phyloP scores from a whole-genome alignment of 2,329 filamentous ascomycete species.

The Ophiocordyceps sinensis region DNA sequence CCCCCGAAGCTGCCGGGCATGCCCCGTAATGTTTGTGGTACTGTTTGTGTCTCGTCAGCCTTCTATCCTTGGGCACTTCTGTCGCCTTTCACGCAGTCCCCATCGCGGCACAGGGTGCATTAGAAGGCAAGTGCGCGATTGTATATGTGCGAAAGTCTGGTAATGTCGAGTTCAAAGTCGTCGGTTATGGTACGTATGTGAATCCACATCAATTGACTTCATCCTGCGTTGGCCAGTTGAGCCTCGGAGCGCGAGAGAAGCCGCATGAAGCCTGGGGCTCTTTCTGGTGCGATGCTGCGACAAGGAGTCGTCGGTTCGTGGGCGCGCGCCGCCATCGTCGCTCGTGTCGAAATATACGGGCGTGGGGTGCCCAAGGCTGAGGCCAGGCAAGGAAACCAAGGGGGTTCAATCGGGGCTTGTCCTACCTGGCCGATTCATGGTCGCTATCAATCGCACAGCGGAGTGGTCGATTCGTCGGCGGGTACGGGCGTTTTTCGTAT shows the following conservation, averaged over 20 bases:
- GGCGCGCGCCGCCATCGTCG: not conserved
- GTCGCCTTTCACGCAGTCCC: not conserved
- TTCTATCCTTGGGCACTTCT: not conserved
- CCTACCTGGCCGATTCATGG: constrained; percentile 49
- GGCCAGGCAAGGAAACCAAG: constrained; percentile 9
- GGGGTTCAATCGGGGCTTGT: constrained; percentile 11
- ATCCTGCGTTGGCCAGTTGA: not conserved
- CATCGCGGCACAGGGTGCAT: too few relatives aligned
- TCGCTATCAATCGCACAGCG: constrained; percentile 10
- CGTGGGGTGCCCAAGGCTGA: constrained; percentile 6
- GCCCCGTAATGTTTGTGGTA: constrained; percentile 47
- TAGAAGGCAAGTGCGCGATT: too few relatives aligned
- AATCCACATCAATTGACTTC: too few relatives aligned
- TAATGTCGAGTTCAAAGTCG: too few relatives aligned
- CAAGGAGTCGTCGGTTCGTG: not conserved
- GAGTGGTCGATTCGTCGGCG: not conserved
- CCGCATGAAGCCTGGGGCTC: not conserved
- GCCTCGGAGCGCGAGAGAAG: not conserved
- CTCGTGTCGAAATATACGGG: not conserved
- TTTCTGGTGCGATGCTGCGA: too few relatives aligned
- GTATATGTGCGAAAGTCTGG: too few relatives aligned
- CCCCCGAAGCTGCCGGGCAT: constrained; percentile 45
- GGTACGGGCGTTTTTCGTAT: not conserved
- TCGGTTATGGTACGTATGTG: too few relatives aligned
- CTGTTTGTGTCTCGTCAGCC: constrained; percentile 31